Percentiles rank a stretch among this genome's conserved stretches.
These are phyloP conservation scores for Aeminium ludgeri DNA, from an alignment of 495 filamentous ascomycete species.

Conservation along the genomic window DNA sequence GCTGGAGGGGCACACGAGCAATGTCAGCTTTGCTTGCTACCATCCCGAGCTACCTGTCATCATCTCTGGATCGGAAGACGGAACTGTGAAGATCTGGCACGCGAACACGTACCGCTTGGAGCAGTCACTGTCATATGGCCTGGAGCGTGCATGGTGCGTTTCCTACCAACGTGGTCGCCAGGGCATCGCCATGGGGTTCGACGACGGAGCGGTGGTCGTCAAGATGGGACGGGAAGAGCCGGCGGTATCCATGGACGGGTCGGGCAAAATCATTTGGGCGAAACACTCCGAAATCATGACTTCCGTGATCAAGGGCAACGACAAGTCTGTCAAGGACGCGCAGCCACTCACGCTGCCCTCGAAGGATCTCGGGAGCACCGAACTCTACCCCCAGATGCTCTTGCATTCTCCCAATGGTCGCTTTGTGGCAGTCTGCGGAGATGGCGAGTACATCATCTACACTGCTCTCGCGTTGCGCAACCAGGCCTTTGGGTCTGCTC, in stretches of 20 bases:
- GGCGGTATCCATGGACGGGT: constrained; percentile 89
- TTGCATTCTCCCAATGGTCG: constrained; percentile 93
- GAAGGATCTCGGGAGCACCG: constrained; percentile 88
- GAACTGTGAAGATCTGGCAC: constrained; percentile 97
- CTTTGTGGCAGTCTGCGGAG: constrained; percentile 91
- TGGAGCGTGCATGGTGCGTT: constrained; percentile 96
- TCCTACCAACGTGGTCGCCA: constrained; percentile 86
- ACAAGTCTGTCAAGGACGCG: constrained; percentile 70
- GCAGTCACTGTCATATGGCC: constrained; percentile 84
- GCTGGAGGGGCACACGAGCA: constrained; percentile 91
- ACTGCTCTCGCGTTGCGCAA: constrained; percentile 94
- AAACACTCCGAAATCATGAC: constrained; percentile 87
- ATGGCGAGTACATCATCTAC: constrained; percentile 97
- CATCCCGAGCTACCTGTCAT: constrained; percentile 95
- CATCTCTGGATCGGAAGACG: constrained; percentile 96
- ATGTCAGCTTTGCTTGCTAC: constrained; percentile 98
- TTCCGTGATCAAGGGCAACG: constrained; percentile 83
- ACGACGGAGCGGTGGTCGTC: constrained; percentile 93
- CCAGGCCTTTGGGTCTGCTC: constrained; percentile 84
- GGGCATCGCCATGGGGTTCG: constrained; percentile 87
- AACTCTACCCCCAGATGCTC: constrained; percentile 90
- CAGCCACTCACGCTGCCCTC: constrained; percentile 68
- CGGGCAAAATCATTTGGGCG: constrained; percentile 91
- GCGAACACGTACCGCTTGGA: constrained; percentile 91
- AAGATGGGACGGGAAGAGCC: constrained; percentile 97